Evolutionary conservation across 169 alveolate species (phyloP).

Genomic region (Plasmodium knowlesi): DNA sequence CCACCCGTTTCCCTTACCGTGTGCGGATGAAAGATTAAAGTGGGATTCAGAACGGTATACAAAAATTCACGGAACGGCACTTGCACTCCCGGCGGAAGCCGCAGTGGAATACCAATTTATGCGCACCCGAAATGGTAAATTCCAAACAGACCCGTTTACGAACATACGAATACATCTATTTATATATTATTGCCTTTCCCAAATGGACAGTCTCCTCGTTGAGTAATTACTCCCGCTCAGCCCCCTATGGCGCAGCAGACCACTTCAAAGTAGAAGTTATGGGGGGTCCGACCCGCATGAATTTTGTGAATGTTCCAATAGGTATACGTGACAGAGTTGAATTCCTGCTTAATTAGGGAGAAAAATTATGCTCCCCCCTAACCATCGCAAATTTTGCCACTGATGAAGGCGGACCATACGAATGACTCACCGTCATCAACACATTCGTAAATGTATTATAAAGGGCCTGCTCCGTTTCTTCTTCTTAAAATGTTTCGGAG

Average conservation of each 20-base stretch:
- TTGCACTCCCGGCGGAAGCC: neutral
- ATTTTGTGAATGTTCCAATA: neutral
- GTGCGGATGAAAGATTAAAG: neutral
- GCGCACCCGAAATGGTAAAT: neutral
- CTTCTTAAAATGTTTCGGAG: neutral
- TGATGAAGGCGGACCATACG: neutral
- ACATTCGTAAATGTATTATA: neutral
- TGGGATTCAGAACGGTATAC: neutral
- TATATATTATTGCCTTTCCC: neutral
- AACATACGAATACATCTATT: neutral
- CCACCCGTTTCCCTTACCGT: neutral
- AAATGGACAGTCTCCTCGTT: neutral
- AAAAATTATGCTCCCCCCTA: neutral
- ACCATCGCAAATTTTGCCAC: neutral
- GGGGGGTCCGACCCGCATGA: neutral
- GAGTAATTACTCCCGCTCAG: neutral
- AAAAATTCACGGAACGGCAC: neutral
- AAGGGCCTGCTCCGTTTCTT: neutral
- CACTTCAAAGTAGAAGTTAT: neutral
- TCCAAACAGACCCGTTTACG: neutral
- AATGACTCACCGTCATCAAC: neutral
- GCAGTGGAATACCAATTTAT: neutral
- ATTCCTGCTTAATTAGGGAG: neutral
- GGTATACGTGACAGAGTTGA: neutral
- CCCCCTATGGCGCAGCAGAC: neutral